Evolutionary conservation across 2,329 filamentous ascomycete species (phyloP).

Genomic region (Fusarium avenaceum): DNA sequence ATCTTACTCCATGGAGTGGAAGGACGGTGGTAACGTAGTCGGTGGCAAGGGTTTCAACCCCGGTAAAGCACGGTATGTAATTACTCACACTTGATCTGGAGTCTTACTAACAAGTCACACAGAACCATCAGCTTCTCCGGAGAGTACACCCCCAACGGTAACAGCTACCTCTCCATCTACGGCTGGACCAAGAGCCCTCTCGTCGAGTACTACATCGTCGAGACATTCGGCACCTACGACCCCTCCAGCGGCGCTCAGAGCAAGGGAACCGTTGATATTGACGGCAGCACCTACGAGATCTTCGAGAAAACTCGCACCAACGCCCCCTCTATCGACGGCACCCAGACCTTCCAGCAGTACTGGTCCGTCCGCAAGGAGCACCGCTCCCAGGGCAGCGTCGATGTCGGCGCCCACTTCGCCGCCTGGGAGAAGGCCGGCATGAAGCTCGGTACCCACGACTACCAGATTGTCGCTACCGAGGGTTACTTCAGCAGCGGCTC

Average conservation of each 20-base stretch:
- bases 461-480: slow-evolving; percentile 68
- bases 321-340: slow-evolving; percentile 63
- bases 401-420: slow-evolving; percentile 64
- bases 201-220: slow-evolving; percentile 57
- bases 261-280: slow-evolving; percentile 52
- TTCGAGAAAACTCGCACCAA: slow-evolving; percentile 56
- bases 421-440: slow-evolving; percentile 65
- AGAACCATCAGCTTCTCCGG: slow-evolving; percentile 49
- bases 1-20: slow-evolving; percentile 61
- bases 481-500: slow-evolving; percentile 65
- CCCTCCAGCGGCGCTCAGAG: slow-evolving; percentile 52
- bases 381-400: slow-evolving; percentile 64
- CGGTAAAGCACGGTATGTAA: slow-evolving; percentile 54
- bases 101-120: not conserved
- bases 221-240: slow-evolving; percentile 52
- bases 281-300: slow-evolving; percentile 57
- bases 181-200: slow-evolving; percentile 57
- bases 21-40: slow-evolving; percentile 48
- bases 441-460: slow-evolving; percentile 64
- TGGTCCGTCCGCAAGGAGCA: slow-evolving; percentile 65
- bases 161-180: slow-evolving; percentile 57
- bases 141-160: slow-evolving; percentile 53
- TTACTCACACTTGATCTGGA: slow-evolving; percentile 30
- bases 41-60: slow-evolving; percentile 49
- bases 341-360: slow-evolving; percentile 65